Percentiles rank a stretch among this genome's conserved stretches.
Evolutionary conservation across 2,329 filamentous ascomycete species (phyloP).

Genomic region (Ilyonectria robusta): DNA sequence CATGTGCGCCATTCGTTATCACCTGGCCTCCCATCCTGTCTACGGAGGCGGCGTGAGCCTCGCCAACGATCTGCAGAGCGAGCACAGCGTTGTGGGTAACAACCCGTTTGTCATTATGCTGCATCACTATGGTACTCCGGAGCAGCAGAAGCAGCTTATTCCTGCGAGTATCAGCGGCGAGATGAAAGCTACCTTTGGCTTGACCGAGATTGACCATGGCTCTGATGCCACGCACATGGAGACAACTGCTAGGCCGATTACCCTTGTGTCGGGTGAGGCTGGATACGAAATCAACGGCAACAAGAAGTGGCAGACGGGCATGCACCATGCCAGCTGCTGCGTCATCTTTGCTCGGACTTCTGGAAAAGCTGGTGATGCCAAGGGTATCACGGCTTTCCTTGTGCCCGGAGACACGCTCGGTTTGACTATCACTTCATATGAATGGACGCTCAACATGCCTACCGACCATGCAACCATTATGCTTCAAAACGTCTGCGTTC

Average conservation of each 20-base stretch:
- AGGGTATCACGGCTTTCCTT: slow-evolving; percentile 35
- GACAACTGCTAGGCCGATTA: slow-evolving; percentile 25
- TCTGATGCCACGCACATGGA: slow-evolving; percentile 37
- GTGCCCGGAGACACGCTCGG: slow-evolving; percentile 26
- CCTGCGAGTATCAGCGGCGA: slow-evolving; percentile 25
- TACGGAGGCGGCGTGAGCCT: slow-evolving; percentile 39
- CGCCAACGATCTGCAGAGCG: slow-evolving; percentile 36
- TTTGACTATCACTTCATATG: slow-evolving; percentile 28
- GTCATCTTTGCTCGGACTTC: slow-evolving; percentile 38
- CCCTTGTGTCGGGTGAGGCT: slow-evolving; percentile 15
- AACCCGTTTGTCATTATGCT: slow-evolving; percentile 34
- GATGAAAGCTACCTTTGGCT: slow-evolving; percentile 30
- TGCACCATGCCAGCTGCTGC: slow-evolving; percentile 32
- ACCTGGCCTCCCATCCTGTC: slow-evolving; percentile 31
- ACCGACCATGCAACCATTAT: slow-evolving; percentile 35
- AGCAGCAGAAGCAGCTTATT: slow-evolving; percentile 26
- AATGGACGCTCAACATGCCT: slow-evolving; percentile 40
- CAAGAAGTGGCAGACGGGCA: slow-evolving; percentile 38
- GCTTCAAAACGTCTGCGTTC: slow-evolving; percentile 27
- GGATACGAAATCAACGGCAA: slow-evolving; percentile 36
- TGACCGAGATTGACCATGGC: slow-evolving; percentile 37
- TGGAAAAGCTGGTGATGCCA: slow-evolving; percentile 28
- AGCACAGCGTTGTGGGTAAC: slow-evolving; percentile 38
- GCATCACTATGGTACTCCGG: slow-evolving; percentile 27
- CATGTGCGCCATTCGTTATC: slow-evolving; percentile 37